Base-by-base conservation (phyloP, 768 basidiomycete species). In the Kwoniella botswanensis region DNA sequence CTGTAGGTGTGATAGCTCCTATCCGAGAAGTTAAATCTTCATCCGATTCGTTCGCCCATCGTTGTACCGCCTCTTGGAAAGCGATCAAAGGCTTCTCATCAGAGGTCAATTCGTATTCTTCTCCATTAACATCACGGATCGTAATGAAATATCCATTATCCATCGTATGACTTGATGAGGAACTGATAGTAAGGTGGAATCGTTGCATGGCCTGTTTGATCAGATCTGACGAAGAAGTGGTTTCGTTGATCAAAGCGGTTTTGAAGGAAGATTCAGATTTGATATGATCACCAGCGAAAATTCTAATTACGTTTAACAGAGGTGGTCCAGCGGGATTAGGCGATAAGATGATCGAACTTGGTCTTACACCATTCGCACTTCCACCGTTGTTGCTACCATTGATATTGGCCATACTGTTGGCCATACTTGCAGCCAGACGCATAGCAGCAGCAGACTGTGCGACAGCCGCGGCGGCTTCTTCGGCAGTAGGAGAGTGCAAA, bases 261-360 rank as follows among this genome's bases (percentile, higher is more conserved):
- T 98, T 98, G 88, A 99, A 99, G 5, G 96, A 97, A 2, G 94
- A 93, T 76, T 98, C 95, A 0, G 94, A 93, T 81, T 94, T 90
- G 73, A 98, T 82, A 74, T 93, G 88, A 74, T 91, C 89, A 35
- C 96, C 97, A 0, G 96, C 95, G 79, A 99, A 99, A 50, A 99
- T 90, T 26, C 97, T 92, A 62, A 99, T 90, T 71, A 99, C 97
- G 76, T 91, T 97, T 66, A 99, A 88, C 65, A 94, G 90, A 0
- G 92, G 93, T 3, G 92, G 77, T 2, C 88, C 88, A 89, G 76
- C 91, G 89, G 77, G 88, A 85, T 26, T 88, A 82, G 46, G 87
- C 84, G 67, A 73, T 60, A 84, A 65, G 65, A 84, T 83, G 71
- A 84, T 78, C 68, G 80, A 81, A 43, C 76, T 78, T 22, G 83